Evolutionary conservation across 371 early-diverging fungal genomes (phyloP).

Genomic region (Coemansia sp.): DNA sequence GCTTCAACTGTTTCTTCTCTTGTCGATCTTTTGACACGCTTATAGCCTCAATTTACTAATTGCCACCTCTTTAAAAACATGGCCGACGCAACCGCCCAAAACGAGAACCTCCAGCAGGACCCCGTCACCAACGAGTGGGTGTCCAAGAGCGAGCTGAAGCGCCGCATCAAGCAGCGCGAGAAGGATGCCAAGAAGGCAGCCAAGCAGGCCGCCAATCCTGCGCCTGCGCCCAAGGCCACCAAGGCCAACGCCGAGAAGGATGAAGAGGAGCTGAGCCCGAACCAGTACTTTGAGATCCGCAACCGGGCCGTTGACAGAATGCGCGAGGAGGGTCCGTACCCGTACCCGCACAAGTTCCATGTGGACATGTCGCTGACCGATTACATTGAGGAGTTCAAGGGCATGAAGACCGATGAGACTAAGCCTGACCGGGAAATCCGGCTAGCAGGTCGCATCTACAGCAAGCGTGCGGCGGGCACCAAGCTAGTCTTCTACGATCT

Average conservation of each 20-base stretch:
- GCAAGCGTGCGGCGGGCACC: constrained; percentile 82
- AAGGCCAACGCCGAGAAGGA: constrained; percentile 57
- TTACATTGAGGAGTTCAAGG: constrained; percentile 80
- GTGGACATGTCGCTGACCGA: constrained; percentile 80
- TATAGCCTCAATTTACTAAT: background rate
- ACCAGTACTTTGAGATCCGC: constrained; percentile 97
- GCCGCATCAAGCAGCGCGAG: constrained; percentile 84
- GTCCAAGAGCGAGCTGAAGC: constrained; percentile 96
- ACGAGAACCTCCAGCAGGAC: constrained; percentile 76
- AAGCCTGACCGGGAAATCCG: constrained; percentile 62
- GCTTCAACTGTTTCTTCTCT: background rate
- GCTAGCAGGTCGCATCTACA: constrained; percentile 86
- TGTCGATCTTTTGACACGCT: background rate
- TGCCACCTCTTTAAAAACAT: constrained; percentile 1
- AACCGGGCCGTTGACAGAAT: constrained; percentile 79
- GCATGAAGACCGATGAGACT: constrained; percentile 67
- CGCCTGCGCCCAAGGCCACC: constrained; percentile 22
- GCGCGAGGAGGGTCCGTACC: constrained; percentile 76
- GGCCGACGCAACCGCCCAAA: constrained; percentile 33
- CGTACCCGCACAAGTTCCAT: constrained; percentile 98
- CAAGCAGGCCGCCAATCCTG: constrained; percentile 27
- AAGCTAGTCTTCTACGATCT: constrained; percentile 96
- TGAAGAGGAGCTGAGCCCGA: constrained; percentile 57
- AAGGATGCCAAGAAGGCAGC: constrained; percentile 77
- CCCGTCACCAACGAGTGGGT: constrained; percentile 92